These are phyloP conservation scores for Xylaria arbuscula DNA, from an alignment of 2,329 filamentous ascomycete genomes.

Conservation along the genomic window DNA sequence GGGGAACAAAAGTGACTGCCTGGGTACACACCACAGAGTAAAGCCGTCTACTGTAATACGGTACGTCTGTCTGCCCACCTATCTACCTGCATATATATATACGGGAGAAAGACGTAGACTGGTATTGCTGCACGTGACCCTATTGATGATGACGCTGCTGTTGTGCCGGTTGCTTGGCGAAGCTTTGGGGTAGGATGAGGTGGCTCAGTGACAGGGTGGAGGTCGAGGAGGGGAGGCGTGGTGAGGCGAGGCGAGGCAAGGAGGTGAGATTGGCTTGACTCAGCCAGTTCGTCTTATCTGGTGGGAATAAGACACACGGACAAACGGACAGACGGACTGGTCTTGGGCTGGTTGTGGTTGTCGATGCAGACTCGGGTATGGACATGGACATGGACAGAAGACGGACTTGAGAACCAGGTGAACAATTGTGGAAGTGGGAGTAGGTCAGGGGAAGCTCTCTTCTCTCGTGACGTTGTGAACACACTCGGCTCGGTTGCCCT, in stretches of 20 bases:
- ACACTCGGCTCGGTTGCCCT: constrained; percentile 1
- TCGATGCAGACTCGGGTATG: background rate
- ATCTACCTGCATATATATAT: background rate
- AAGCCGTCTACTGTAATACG: no score
- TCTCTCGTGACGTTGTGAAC: background rate
- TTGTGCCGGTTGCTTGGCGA: background rate
- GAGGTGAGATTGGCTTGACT: constrained; percentile 21
- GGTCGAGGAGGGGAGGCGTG: background rate
- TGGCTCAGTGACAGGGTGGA: background rate
- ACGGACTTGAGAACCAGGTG: background rate
- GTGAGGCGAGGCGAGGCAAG: background rate
- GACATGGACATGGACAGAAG: background rate
- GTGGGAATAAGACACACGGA: background rate
- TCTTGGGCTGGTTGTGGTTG: background rate
- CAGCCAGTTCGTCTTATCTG: background rate
- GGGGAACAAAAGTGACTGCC: no score
- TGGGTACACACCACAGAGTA: no score
- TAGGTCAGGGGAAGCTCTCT: background rate
- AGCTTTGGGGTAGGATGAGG: background rate
- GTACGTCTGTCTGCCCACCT: no score
- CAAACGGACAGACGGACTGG: background rate
- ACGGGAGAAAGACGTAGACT: constrained; percentile 12
- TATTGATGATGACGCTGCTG: constrained; percentile 29
- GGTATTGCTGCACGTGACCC: constrained; percentile 33
- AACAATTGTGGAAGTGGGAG: background rate